Evolutionary conservation across 768 basidiomycete species (phyloP).

Genomic region (Xerocomellus intermedius): DNA sequence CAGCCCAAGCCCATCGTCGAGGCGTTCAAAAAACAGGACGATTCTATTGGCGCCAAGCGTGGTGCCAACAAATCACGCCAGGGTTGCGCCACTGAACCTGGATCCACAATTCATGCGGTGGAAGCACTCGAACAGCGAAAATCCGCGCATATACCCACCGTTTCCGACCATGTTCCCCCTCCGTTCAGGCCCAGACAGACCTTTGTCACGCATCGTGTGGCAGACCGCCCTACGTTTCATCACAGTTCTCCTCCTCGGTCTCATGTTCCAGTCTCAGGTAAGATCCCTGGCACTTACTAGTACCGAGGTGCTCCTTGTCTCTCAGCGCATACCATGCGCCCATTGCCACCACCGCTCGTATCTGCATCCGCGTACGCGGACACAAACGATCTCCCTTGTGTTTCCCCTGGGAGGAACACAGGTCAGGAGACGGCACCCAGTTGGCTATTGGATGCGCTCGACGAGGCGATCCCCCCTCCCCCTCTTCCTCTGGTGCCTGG

Average conservation of each 20-base stretch:
- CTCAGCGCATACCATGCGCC: constrained; percentile 4
- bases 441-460: constrained; percentile 7
- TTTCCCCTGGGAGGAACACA: background rate
- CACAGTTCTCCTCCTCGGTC: constrained; percentile 10
- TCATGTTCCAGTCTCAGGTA: constrained; percentile 12
- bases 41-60: background rate
- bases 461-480: background rate
- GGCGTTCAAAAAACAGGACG: constrained; percentile 43
- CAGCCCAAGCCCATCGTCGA: constrained; percentile 41
- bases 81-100: background rate
- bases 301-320: constrained; percentile 4
- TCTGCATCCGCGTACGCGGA: background rate
- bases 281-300: constrained; percentile 3
- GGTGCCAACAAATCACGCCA: background rate
- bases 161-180: background rate
- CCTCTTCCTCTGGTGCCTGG: background rate
- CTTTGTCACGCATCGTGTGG: background rate
- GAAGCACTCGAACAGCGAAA: background rate
- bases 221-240: background rate
- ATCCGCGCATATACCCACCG: constrained; percentile 18
- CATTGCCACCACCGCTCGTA: background rate
- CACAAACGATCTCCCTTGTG: background rate
- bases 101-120: too few species aligned
- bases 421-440: background rate
- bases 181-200: background rate